Conservation (phyloP, 2,329 filamentous ascomycete species). For the Pseudogymnoascus sp. region DNA sequence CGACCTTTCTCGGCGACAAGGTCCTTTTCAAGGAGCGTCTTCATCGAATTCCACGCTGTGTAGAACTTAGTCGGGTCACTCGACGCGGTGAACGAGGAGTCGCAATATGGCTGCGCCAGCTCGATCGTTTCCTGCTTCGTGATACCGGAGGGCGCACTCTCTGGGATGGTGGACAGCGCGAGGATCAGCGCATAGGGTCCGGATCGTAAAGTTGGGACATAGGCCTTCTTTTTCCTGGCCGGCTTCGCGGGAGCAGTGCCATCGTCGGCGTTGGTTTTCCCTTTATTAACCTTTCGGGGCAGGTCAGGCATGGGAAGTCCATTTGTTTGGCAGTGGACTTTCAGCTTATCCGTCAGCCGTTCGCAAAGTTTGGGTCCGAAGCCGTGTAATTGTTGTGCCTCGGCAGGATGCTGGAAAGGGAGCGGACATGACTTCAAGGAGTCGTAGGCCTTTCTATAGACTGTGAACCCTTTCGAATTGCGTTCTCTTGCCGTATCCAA, state of each 20-base stretch:
- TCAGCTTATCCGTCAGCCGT: constrained; percentile 53
- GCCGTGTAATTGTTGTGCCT: constrained; percentile 64
- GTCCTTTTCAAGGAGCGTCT: constrained; percentile 63
- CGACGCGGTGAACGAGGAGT: constrained; percentile 62
- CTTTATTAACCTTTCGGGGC: constrained; percentile 36
- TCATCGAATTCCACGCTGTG: constrained; percentile 79
- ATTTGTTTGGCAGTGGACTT: constrained; percentile 55
- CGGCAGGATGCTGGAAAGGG: constrained; percentile 54
- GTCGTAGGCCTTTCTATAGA: constrained; percentile 67
- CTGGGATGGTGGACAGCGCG: constrained; percentile 51
- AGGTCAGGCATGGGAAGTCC: constrained; percentile 58
- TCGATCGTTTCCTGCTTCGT: constrained; percentile 62
- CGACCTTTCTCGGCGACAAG: constrained; percentile 63
- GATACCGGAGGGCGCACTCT: constrained; percentile 47
- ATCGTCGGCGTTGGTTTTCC: constrained; percentile 10
- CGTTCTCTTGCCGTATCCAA: constrained; percentile 58
- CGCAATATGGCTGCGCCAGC: constrained; percentile 61
- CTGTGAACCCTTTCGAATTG: constrained; percentile 61
- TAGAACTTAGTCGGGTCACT: constrained; percentile 60
- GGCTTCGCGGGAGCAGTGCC: constrained; percentile 41
- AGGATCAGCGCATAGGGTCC: constrained; percentile 66
- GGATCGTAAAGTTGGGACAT: constrained; percentile 64
- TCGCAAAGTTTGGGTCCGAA: constrained; percentile 65
- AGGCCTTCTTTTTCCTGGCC: constrained; percentile 50
- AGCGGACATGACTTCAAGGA: constrained; percentile 69